Conservation (phyloP, 2,329 filamentous ascomycete species). For the Mycocentrospora acerina region DNA sequence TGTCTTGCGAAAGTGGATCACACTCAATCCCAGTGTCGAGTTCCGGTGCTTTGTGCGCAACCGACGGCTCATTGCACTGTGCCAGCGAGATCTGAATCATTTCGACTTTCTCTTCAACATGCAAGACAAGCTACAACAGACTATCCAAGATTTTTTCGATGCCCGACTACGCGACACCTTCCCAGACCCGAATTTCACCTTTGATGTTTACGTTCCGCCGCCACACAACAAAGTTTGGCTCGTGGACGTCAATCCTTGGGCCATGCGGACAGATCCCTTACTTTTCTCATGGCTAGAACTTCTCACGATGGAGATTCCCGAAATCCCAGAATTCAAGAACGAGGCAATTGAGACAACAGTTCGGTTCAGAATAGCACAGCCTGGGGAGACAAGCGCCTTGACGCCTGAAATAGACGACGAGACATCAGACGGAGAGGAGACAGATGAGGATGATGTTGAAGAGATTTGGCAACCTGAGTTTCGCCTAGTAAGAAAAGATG, state of each 20-base stretch:
- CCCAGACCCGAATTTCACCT: slow-evolving; percentile 79
- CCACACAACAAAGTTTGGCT: slow-evolving; percentile 76
- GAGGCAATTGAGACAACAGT: slow-evolving; percentile 23
- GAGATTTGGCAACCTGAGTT: slow-evolving; percentile 70
- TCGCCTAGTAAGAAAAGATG: slow-evolving; percentile 76
- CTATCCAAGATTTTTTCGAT: slow-evolving; percentile 76
- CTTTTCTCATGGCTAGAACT: slow-evolving; percentile 91
- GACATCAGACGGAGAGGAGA: slow-evolving; percentile 19
- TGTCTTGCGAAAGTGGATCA: slow-evolving; percentile 84
- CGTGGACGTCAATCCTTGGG: slow-evolving; percentile 96
- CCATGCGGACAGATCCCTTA: slow-evolving; percentile 80
- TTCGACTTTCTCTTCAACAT: slow-evolving; percentile 79
- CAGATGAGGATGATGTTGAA: slow-evolving; percentile 54
- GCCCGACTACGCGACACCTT: slow-evolving; percentile 74
- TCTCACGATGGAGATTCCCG: slow-evolving; percentile 66
- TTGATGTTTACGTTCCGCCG: slow-evolving; percentile 88
- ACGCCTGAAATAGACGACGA: slow-evolving; percentile 2
- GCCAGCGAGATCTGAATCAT: slow-evolving; percentile 86
- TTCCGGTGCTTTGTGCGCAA: slow-evolving; percentile 95
- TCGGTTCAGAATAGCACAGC: slow-evolving; percentile 22
- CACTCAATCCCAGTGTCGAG: slow-evolving; percentile 85
- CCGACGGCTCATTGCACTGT: slow-evolving; percentile 75
- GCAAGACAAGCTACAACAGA: slow-evolving; percentile 64
- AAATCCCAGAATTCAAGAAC: background rate
- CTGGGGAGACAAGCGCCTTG: slow-evolving; percentile 5